Percentiles rank a stretch among this genome's conserved stretches.
phyloP scores from a whole-genome alignment of 1,284 basidiomycete species.

The Ganoderma lingzhi region DNA sequence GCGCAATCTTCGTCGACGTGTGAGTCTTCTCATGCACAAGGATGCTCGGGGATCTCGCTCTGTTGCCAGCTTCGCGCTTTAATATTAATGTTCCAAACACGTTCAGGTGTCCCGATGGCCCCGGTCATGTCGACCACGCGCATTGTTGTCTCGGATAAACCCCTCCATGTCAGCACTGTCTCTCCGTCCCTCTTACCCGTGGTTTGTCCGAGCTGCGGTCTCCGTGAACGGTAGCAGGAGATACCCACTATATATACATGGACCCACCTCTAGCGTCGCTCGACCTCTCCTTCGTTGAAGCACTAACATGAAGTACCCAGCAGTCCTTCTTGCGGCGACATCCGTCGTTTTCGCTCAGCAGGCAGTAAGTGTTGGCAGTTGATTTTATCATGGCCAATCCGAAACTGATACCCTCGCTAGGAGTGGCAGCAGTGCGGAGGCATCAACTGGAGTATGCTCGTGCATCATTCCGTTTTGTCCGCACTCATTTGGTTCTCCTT shows the following conservation, averaged over 20 bases:
- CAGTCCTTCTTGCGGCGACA: constrained; percentile 34
- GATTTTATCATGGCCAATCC: background rate
- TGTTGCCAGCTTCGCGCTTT: background rate
- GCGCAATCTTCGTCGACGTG: background rate
- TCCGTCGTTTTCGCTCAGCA: constrained; percentile 37
- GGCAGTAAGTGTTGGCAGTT: constrained; percentile 20
- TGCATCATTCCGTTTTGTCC: background rate
- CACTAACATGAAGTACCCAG: constrained; percentile 35
- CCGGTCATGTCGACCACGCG: constrained; percentile 7
- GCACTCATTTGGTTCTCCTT: background rate
- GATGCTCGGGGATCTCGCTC: constrained; percentile 20
- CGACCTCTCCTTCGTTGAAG: constrained; percentile 10
- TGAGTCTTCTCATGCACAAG: background rate
- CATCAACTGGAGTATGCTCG: constrained; percentile 35
- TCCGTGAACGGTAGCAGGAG: constrained; percentile 12
- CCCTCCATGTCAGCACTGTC: constrained; percentile 16
- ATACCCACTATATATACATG: background rate
- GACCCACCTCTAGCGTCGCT: background rate
- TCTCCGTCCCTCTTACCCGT: constrained; percentile 15
- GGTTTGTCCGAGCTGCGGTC: constrained; percentile 24
- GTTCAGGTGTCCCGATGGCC: constrained; percentile 17
- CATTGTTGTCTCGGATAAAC: constrained; percentile 25
- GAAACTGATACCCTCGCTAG: constrained; percentile 13
- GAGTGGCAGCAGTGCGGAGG: constrained; percentile 38
- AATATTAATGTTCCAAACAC: constrained; percentile 8